Base-by-base conservation (phyloP, 192 early-diverging fungal genomes). In the Coemansia sp. region DNA sequence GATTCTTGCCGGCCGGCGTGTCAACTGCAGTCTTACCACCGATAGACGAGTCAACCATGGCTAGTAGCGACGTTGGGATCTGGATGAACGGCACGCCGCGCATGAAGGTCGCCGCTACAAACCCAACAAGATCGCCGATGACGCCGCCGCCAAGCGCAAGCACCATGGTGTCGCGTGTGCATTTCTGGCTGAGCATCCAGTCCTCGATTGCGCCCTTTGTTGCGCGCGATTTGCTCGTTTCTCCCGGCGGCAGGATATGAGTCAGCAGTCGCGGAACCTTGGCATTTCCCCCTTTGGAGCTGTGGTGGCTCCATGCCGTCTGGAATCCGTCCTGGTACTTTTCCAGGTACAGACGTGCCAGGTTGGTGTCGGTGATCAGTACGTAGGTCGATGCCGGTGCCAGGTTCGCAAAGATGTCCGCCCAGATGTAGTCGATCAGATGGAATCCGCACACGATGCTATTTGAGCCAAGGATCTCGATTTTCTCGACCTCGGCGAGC, bases 41-140 rank as follows among this genome's bases (percentile, higher is more conserved):
- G 62, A 99, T 93, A 14, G 94, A 96, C 12, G 95, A 97, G 78
- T 99, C 97, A 5, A 97, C 95, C 96, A 99, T 98, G 7, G 96
- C 94, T 70, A 96, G 85, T 20, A 99, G 81, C 16, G 95, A 95
- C 4, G 95, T 99, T 4, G 97, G 97, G 22, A 99, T 88, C 76
- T 98, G 97, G 16, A 99, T 83, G 72, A 95, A 87, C n/a, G 92
- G 90, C 50, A 93, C 87, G 19, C 97, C 97, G 50, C 96, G 90
- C 96, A 99, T 99, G 71, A 96, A 99, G 4, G 95, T 99, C 7
- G 97, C 92, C 10, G 97, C 96, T n/a, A 97, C 93, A 81, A 89
- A 99, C 56, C 97, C 97, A 19, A 92, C 88, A 61, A 99, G 78
- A 79, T 99, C 97, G 55, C 97, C 96, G 73, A 99, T 94, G 0